Conservation (phyloP, 202 grass and related monocot genomes). For the Dendrocalamus latiflorus region DNA sequence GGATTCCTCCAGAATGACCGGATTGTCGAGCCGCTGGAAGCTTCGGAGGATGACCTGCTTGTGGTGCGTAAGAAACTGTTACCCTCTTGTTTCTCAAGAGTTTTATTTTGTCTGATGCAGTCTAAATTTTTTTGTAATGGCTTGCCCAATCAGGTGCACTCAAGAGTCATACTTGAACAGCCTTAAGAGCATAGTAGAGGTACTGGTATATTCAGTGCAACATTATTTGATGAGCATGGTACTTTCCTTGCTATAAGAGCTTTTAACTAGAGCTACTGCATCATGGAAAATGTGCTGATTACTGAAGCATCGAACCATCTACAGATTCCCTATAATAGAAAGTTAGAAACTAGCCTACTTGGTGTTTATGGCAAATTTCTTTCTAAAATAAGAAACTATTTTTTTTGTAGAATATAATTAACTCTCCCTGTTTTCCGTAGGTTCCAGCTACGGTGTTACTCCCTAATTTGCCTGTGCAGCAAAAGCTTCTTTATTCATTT, state of each 20-base stretch:
- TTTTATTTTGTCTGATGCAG: neutral
- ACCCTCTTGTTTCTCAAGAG: neutral
- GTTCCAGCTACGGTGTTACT: conserved; percentile 50
- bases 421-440: conserved; percentile 24
- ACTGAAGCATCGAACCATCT: neutral
- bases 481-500: conserved; percentile 57
- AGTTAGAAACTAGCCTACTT: neutral
- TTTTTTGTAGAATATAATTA: neutral
- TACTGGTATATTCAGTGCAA: neutral
- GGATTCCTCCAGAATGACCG: conserved; percentile 24
- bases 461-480: conserved; percentile 54
- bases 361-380: neutral
- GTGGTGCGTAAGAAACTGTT: conserved; percentile 34
- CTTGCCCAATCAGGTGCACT: conserved; percentile 46
- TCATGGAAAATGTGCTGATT: neutral
- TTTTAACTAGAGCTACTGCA: neutral
- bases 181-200: conserved; percentile 61
- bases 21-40: conserved; percentile 52
- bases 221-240: neutral
- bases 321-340: neutral
- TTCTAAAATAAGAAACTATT: neutral
- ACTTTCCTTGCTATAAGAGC: neutral
- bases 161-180: conserved; percentile 44
- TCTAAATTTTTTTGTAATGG: neutral
- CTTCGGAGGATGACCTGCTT: conserved; percentile 54